Percentiles rank a stretch among this genome's conserved stretches.
Evolutionary conservation across 805 yeast species (phyloP).

Genomic region (Metschnikowia lachancei): DNA sequence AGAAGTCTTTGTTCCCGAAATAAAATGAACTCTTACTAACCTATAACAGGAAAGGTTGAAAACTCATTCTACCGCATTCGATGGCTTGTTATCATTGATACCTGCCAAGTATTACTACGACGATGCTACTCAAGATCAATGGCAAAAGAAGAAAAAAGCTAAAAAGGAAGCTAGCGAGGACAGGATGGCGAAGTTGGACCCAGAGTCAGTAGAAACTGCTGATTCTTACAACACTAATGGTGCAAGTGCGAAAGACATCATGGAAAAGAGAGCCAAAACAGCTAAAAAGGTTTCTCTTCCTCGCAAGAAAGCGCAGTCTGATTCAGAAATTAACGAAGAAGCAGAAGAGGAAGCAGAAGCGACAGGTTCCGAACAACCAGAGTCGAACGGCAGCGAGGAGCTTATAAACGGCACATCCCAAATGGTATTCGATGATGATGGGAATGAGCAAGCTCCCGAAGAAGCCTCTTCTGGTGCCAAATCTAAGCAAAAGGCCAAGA

Average conservation of each 20-base stretch:
- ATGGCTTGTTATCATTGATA: constrained; percentile 82
- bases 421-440: constrained; percentile 71
- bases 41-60: constrained; percentile 63
- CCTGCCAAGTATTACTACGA: constrained; percentile 95
- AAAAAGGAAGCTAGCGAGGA: constrained; percentile 60
- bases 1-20: neutral
- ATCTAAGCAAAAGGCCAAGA: constrained; percentile 12
- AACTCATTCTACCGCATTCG: constrained; percentile 77
- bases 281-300: constrained; percentile 52
- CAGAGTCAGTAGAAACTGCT: constrained; percentile 45
- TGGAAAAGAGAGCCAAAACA: constrained; percentile 49
- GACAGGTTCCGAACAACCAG: constrained; percentile 10
- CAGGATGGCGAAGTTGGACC: constrained; percentile 74
- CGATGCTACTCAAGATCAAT: constrained; percentile 83
- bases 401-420: constrained; percentile 20
- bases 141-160: constrained; percentile 79
- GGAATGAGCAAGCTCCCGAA: constrained; percentile 43
- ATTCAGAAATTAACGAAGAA: constrained; percentile 20
- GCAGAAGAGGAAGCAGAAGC: constrained; percentile 10
- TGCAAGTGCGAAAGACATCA: constrained; percentile 59
- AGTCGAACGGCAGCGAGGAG: constrained; percentile 7
- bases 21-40: constrained; percentile 22
- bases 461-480: constrained; percentile 5
- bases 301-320: constrained; percentile 19
- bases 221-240: constrained; percentile 42